Base-by-base conservation (phyloP, 305 asterid species). In the Nicotiana rustica region DNA sequence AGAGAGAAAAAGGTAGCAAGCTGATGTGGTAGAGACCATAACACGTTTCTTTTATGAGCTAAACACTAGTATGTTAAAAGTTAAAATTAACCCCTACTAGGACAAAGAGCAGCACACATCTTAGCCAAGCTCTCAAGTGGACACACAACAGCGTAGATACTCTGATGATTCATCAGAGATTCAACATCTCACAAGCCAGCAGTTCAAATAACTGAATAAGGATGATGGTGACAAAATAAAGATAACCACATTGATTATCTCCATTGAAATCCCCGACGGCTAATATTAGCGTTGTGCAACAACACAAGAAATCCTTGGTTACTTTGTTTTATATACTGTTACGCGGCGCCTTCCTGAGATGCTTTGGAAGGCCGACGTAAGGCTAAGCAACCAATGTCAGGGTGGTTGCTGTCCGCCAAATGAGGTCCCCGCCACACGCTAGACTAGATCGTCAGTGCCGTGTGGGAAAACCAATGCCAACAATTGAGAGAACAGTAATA, bases 1-100 rank as follows among this genome's bases (percentile, higher is more conserved):
- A 67, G 64, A 73, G 79, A 56, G 64, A 49, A 44, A 71, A 49
- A 47, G 44, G 14, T 49, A 49, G 8, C 79, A 73, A 73, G 41
- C 25, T 73, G 13, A 44, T 10, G 38, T 4, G 61, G 36, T 71
- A 71, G 78, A 71, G 38, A 44, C 18, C 78, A 70, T 10, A 47
- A 5, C 1, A 25, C 31, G 4, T 41, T 17, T 31, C 47, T 62
- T 69, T 70, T 5, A 70, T 41, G 36, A 41, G 21, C 78, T 70
- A 41, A 59, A 47, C 36, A 44, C 78, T 19, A 71, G 47, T 21
- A 31, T 47, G 19, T 44, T n/a, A 71, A 41, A 41, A 41, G 49
- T 41, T 41, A 2, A 41, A 44, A 71, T 47, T 71, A 44, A 21
- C 38, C 59, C 77, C 36, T 44, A 19, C 21, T 44, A 44, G 78